Evolutionary conservation across 768 basidiomycete species (phyloP).

Genomic region (Boletus patriciae): DNA sequence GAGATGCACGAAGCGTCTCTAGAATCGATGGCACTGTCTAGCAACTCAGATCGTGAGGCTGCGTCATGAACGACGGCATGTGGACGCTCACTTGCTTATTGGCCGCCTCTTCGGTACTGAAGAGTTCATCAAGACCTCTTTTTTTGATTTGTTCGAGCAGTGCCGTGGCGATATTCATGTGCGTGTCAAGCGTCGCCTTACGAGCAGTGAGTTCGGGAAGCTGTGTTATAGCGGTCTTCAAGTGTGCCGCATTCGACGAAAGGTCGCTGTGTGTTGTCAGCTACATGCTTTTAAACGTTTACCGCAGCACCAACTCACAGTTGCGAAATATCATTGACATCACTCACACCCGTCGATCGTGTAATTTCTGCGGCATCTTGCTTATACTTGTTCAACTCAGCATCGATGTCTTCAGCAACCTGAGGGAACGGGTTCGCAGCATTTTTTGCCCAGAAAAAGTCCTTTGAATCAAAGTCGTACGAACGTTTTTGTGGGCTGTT

Average conservation of each 20-base stretch:
- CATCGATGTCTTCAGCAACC: slow-evolving; percentile 96
- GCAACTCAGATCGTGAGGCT: neutral
- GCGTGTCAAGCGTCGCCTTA: slow-evolving; percentile 94
- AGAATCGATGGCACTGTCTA: slow-evolving; percentile 80
- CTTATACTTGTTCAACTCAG: slow-evolving; percentile 89
- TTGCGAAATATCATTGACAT: slow-evolving; percentile 93
- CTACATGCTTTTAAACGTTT: neutral
- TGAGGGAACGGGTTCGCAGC: slow-evolving; percentile 96
- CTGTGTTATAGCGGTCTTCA: slow-evolving; percentile 97
- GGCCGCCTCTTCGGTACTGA: slow-evolving; percentile 91
- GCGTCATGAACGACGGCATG: neutral
- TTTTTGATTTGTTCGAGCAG: slow-evolving; percentile 94
- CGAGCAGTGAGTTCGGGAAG: slow-evolving; percentile 95
- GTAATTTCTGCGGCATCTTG: slow-evolving; percentile 97
- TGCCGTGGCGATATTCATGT: slow-evolving; percentile 99
- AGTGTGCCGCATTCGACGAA: slow-evolving; percentile 86
- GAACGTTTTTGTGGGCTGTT: slow-evolving; percentile 71
- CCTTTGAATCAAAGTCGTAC: slow-evolving; percentile 96
- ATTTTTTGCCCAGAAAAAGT: slow-evolving; percentile 99
- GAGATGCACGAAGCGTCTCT: slow-evolving; percentile 77
- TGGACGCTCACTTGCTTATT: slow-evolving; percentile 65
- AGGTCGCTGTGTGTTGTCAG: slow-evolving; percentile 57
- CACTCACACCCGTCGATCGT: slow-evolving; percentile 91
- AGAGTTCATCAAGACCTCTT: slow-evolving; percentile 93
- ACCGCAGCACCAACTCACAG: slow-evolving; percentile 53